Evolutionary conservation across 2,329 filamentous ascomycete genomes (phyloP).

Genomic region (Penicillium janthinellum): DNA sequence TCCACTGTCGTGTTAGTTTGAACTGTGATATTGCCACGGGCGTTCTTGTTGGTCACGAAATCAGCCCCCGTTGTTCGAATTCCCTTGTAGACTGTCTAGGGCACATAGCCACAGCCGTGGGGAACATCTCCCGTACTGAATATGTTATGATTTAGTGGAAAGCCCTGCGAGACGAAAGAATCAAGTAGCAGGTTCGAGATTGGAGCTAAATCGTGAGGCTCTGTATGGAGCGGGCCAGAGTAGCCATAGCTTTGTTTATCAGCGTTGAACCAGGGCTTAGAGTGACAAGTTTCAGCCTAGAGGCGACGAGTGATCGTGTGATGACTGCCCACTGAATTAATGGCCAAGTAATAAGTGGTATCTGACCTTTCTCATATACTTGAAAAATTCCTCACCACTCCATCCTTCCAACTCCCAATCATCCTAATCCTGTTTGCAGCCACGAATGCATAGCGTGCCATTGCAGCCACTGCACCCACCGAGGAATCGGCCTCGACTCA

Average conservation of each 20-base stretch:
- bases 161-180: slow-evolving; percentile 57
- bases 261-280: slow-evolving; percentile 60
- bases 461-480: slow-evolving; percentile 49
- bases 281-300: slow-evolving; percentile 59
- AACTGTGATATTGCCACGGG: slow-evolving; percentile 52
- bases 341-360: too few relatives aligned
- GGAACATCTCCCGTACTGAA: slow-evolving; percentile 57
- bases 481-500: slow-evolving; percentile 48
- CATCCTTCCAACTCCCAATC: slow-evolving; percentile 59
- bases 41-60: slow-evolving; percentile 51
- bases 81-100: slow-evolving; percentile 56
- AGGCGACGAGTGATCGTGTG: not conserved
- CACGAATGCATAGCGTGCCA: slow-evolving; percentile 48
- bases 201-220: slow-evolving; percentile 61
- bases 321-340: not conserved
- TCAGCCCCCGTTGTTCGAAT: slow-evolving; percentile 57
- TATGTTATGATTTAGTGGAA: slow-evolving; percentile 61
- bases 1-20: slow-evolving; percentile 55
- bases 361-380: slow-evolving; percentile 57
- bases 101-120: slow-evolving; percentile 59
- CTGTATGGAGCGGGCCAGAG: slow-evolving; percentile 56
- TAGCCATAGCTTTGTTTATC: slow-evolving; percentile 53
- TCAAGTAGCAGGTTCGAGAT: slow-evolving; percentile 59
- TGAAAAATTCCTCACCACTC: slow-evolving; percentile 60
- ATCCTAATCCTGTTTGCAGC: slow-evolving; percentile 51